Conservation (phyloP, 495 filamentous ascomycete species). For the Oleoguttula mirabilis region DNA sequence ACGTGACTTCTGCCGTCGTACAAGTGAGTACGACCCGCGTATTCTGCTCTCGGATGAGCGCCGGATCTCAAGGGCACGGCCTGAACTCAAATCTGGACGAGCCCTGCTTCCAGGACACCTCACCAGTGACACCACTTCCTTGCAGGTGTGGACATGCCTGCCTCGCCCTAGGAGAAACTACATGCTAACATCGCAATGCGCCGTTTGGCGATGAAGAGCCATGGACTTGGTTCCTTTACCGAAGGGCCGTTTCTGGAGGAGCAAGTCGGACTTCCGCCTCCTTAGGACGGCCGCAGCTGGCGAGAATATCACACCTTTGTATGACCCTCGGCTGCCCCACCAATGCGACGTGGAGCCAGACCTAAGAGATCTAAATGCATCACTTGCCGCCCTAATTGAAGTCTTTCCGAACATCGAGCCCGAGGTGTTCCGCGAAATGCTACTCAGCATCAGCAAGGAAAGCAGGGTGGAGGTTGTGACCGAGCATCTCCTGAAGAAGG, state of each 20-base stretch:
- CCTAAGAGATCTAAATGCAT: constrained; percentile 61
- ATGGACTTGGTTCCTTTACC: constrained; percentile 2
- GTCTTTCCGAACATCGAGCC: constrained; percentile 81
- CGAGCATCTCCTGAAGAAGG: constrained; percentile 69
- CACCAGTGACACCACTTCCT: no score
- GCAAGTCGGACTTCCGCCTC: constrained; percentile 16
- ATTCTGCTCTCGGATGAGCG: no score
- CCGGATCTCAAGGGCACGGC: no score
- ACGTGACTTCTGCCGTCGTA: no score
- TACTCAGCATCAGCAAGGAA: constrained; percentile 65
- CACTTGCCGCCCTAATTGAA: constrained; percentile 55
- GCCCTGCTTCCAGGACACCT: no score
- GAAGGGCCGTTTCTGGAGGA: constrained; percentile 12
- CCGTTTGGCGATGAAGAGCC: no score
- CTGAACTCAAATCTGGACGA: no score
- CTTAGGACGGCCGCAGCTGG: constrained; percentile 9
- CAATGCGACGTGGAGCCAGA: constrained; percentile 36
- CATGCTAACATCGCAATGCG: no score
- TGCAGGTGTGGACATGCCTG: no score
- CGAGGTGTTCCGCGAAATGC: constrained; percentile 87
- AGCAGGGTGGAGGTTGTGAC: constrained; percentile 76
- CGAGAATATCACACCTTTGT: constrained; percentile 18
- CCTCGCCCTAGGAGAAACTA: no score
- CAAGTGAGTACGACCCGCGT: no score
- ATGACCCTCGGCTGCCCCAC: constrained; percentile 8